These are phyloP conservation scores for Fusarium phyllophilum DNA, from an alignment of 2,329 filamentous ascomycete species.

Conservation along the genomic window DNA sequence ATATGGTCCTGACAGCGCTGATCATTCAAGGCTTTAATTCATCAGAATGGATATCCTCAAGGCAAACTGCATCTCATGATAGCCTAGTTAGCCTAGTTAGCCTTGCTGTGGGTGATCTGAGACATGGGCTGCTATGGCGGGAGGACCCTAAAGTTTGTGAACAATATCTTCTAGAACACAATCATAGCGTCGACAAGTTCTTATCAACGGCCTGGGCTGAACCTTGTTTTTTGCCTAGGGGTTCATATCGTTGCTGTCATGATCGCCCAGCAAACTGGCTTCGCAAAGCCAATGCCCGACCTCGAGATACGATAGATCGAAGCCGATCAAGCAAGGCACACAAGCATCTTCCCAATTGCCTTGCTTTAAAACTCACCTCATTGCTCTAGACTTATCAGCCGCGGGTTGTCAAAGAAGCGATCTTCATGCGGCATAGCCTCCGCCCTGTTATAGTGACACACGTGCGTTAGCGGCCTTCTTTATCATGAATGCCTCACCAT, in stretches of 20 bases:
- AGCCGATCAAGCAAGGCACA: not conserved
- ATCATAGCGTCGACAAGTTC: not conserved
- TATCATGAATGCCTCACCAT: conserved; percentile 10
- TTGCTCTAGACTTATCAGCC: not conserved
- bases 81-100: not conserved
- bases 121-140: not conserved
- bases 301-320: not conserved
- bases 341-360: not conserved
- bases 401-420: not conserved
- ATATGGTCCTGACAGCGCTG: conserved; percentile 20
- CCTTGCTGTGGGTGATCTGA: not conserved
- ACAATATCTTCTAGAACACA: not conserved
- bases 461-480: not conserved
- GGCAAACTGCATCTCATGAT: not conserved
- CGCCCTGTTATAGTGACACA: conserved; percentile 26
- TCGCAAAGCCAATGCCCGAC: not conserved
- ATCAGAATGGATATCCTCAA: not conserved
- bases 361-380: not conserved
- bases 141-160: not conserved
- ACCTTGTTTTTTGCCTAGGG: not conserved
- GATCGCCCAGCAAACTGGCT: not conserved
- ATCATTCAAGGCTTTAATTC: conserved; percentile 11
- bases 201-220: not conserved
- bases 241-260: not conserved
- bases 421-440: conserved; percentile 19